phyloP scores from a whole-genome alignment of 2,329 filamentous ascomycete species.

The Pochonia chlamydosporia region DNA sequence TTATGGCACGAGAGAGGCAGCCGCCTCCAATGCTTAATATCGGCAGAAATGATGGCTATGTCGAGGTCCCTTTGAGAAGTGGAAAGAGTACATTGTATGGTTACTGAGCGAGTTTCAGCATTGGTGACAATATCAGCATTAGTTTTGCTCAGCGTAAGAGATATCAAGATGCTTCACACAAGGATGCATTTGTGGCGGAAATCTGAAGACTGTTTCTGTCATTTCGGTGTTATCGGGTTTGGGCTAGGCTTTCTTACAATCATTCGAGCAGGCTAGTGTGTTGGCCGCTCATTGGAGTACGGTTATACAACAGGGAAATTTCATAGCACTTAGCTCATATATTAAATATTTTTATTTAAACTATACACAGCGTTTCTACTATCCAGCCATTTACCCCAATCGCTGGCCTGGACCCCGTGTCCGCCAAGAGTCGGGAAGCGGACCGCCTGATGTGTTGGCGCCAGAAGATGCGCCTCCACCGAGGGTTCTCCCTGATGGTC shows the following conservation, averaged over 20 bases:
- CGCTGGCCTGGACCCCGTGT: conserved; percentile 57
- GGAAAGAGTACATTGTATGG: conserved; percentile 31
- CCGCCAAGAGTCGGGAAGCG: conserved; percentile 59
- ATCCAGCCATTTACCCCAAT: conserved; percentile 39
- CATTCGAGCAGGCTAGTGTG: not conserved
- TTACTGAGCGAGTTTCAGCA: conserved; percentile 1
- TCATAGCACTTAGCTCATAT: not conserved
- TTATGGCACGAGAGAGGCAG: conserved; percentile 2
- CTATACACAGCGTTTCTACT: not conserved
- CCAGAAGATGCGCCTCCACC: conserved; percentile 23
- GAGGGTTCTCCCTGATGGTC: conserved; percentile 27
- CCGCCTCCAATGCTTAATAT: not conserved
- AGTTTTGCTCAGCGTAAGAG: not conserved
- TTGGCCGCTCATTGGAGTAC: not conserved
- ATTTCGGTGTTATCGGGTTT: not conserved
- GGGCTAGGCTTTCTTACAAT: not conserved
- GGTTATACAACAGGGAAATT: not conserved
- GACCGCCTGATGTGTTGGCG: conserved; percentile 38
- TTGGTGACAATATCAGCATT: not conserved
- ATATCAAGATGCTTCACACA: not conserved
- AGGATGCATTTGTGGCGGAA: not conserved
- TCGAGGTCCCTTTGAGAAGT: conserved; percentile 26
- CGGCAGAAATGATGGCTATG: conserved; percentile 9
- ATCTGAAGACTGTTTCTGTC: not conserved
- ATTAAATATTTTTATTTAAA: not conserved